phyloP scores from a whole-genome alignment of 225 moss, liverwort and hornwort species.

The Lunularia cruciata region DNA sequence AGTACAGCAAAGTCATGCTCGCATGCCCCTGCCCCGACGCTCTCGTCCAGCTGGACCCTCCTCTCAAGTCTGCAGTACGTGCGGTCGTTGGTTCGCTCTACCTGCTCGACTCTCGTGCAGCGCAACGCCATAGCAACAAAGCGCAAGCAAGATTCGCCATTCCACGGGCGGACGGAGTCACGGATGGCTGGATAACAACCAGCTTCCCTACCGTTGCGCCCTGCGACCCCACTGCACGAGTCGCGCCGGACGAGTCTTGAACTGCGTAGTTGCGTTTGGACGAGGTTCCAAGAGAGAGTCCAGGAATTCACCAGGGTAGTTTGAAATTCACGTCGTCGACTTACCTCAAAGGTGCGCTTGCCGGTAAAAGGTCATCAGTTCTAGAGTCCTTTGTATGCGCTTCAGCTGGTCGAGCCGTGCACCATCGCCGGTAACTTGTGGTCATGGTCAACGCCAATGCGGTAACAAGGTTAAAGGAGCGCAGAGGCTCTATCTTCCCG shows the following conservation, averaged over 20 bases:
- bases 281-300: too few relatives aligned
- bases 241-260: neutral
- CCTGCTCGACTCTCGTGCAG: neutral
- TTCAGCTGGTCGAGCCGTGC: too few relatives aligned
- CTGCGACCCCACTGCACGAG: neutral
- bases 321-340: neutral
- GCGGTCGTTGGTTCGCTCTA: neutral
- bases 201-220: neutral
- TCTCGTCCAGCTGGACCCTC: neutral
- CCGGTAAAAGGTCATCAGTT: too few relatives aligned
- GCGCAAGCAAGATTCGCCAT: neutral
- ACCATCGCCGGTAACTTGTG: too few relatives aligned
- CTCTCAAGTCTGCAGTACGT: neutral
- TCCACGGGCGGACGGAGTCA: neutral
- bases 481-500: neutral
- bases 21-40: neutral
- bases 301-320: neutral
- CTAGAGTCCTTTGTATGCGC: too few relatives aligned
- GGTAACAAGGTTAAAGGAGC: neutral
- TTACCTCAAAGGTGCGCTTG: too few relatives aligned
- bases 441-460: too few relatives aligned
- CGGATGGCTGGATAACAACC: neutral
- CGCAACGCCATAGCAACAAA: neutral
- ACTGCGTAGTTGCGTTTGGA: too few relatives aligned
- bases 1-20: neutral